phyloP scores from a whole-genome alignment of 2,329 filamentous ascomycete genomes.

The Mycosphaerella arachidis region DNA sequence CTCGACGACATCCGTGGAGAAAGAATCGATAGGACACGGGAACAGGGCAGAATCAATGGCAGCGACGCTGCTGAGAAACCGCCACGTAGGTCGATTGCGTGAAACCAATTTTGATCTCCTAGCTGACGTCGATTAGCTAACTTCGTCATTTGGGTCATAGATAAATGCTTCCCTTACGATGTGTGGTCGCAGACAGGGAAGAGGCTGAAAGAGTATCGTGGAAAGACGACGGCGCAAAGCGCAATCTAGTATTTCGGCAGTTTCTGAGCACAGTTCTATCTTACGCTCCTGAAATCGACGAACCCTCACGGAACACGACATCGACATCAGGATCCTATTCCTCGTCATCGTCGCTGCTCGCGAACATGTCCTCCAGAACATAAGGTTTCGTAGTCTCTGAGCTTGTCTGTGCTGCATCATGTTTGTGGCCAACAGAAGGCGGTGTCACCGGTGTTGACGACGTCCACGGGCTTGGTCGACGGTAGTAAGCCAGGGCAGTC shows the following conservation, averaged over 20 bases:
- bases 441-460: not conserved
- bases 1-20: constrained; percentile 40
- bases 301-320: not conserved
- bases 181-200: constrained; percentile 7
- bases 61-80: constrained; percentile 5
- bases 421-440: not conserved
- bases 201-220: not conserved
- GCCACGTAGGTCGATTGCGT: not conserved
- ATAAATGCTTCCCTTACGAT: not conserved
- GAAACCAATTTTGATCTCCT: not conserved
- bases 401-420: not conserved
- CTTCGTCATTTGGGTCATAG: not conserved
- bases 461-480: not conserved
- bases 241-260: too few species aligned
- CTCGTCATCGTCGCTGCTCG: not conserved
- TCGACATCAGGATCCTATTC: not conserved
- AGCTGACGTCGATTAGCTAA: constrained; percentile 1
- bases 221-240: too few species aligned
- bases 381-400: not conserved
- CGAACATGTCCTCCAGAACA: not conserved
- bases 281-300: not conserved
- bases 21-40: constrained; percentile 1
- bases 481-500: not conserved
- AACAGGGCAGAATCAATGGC: constrained; percentile 6
- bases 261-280: too few species aligned